Conservation (phyloP, 306 rosid species). For the Castanopsis chinensis region DNA sequence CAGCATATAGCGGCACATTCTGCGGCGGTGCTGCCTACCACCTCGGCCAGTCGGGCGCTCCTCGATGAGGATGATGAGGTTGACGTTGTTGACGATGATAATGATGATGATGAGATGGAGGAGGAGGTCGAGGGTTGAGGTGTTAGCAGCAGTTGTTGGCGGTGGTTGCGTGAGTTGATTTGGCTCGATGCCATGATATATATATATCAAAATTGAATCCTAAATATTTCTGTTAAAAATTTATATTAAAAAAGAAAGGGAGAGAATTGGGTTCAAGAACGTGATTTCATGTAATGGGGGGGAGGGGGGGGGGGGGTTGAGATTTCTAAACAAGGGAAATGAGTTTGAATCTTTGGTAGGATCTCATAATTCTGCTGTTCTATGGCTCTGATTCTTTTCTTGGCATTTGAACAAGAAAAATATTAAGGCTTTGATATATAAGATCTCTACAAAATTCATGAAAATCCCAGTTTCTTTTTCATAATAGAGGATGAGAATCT, state of each 20-base stretch:
- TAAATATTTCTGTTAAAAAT: no score
- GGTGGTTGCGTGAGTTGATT: constrained; percentile 30
- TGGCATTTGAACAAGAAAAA: neutral
- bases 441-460: neutral
- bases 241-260: neutral
- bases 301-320: no score
- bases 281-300: no score
- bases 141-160: constrained; percentile 37
- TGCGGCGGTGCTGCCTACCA: constrained; percentile 73
- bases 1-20: constrained; percentile 87
- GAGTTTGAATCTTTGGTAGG: neutral
- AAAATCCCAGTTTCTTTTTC: neutral
- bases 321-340: neutral
- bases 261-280: neutral
- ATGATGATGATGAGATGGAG: neutral
- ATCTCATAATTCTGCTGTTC: neutral
- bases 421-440: neutral
- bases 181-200: constrained; percentile 28
- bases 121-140: constrained; percentile 16
- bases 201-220: no score
- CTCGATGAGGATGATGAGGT: neutral
- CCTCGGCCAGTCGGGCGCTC: constrained; percentile 50
- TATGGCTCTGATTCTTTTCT: neutral
- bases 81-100: neutral
- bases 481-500: neutral